Base-by-base conservation (phyloP, 805 yeast genomes). In the Starmera caribaea region DNA sequence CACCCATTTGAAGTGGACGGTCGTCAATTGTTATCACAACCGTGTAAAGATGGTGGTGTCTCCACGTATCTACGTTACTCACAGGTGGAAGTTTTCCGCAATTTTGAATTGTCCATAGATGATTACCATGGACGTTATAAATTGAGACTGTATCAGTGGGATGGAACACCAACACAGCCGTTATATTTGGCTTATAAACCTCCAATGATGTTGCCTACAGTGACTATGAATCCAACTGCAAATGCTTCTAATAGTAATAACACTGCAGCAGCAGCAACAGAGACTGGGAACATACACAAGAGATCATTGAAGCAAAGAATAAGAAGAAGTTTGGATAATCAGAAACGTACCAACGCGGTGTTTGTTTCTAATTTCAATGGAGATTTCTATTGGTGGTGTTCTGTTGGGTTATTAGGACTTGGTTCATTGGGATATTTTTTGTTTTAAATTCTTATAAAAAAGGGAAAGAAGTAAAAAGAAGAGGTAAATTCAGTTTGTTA, bases 181-280 rank as follows among this genome's bases (percentile, higher is more conserved):
- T 61, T 92, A 53, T 92, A 87, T 61, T 71, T 92, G 59, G 96
- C 94, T 2, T 92, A 89, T 66, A 74, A 74, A 51, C 98, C 98
- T 6, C 94, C 98, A 9, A 71, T 83, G 74, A 92, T 92, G 98
- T 74, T 92, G 44, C 98, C 98, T 16, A 92, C 97, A 1, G 63
- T 58, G 39, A 89, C 97, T 0, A 65, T 92, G 69, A 90, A 89
- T 61, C 98, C 98, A 16, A 84, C 95, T 3, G 66, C 67, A 34
- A 43, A 47, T 27, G 41, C 28, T 5, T 14, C 45, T 6, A 49
- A 49, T 5, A 63, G 66, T 2, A 54, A 68, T 7, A 61, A 65
- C 31, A 58, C 71, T 10, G 41, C 58, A 3, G 50, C 53, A 15
- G 48, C 71, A 10, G 41, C 58, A 3, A 50, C 53, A 15, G 48